Base-by-base conservation (phyloP, 208 protist species). In the Crithidia brevicula region DNA sequence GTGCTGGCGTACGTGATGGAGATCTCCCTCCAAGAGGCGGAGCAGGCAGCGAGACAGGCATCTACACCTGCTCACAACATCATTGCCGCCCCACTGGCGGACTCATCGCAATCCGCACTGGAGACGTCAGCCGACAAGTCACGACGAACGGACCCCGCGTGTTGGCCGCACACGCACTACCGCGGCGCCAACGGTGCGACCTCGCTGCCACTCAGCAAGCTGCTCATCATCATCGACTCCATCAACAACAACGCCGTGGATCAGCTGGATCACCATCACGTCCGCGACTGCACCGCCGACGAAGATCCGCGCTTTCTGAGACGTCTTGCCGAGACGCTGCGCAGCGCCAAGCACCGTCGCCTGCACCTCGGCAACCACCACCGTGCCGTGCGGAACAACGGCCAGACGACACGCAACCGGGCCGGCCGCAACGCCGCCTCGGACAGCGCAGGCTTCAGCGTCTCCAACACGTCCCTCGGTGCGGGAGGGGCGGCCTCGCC, bases 331-430 rank as follows among this genome's bases (percentile, higher is more conserved):
- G 77, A 88, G 57, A 95, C 89, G n/a, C 60, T 95, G 30, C 71
- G 76, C 23, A 81, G 76, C 70, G 84, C 86, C 10, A 82, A 81
- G 60, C 85, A 77, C 23, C 84, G 86, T 11, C 79, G 84, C 7
- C 68, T 90, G 40, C 78, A 85, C 73, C 72, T 90, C 62, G 73
- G 74, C 31, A 90, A 79, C 54, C 84, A 90, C 62, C 84, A 90
- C 72, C 76, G 72, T 15, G 81, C 78, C 1, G 63, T 90, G 53
- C 70, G 74, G 15, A 90, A 87, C 67, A 87, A 90, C 38, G 84
- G 84, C n/a, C 81, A 86, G 61, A 85, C 81, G 13, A 65, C 73
- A 8, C 76, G 84, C 34, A 70, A 80, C 36, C 72, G 84, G 16
- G 43, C 62, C 13, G 76, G 77, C 3, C 64, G 76, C 22, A 4